Conservation (phyloP, 805 yeast genomes). For the Candida taoyuanica region DNA sequence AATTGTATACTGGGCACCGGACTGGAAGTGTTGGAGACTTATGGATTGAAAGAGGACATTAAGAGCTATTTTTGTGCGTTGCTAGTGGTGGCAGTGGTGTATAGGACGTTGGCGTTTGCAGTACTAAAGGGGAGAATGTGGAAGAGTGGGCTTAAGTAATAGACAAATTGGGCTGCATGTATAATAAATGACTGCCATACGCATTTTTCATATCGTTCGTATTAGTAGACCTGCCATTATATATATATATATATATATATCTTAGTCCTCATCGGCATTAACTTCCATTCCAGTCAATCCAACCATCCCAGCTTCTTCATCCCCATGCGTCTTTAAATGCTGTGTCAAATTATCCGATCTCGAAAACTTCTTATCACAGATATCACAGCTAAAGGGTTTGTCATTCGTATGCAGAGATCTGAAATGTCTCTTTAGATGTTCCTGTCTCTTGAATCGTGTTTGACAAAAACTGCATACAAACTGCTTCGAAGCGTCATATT, state of each 20-base stretch:
- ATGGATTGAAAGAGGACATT: constrained; percentile 33
- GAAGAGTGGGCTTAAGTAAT: no score
- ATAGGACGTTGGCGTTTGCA: constrained; percentile 29
- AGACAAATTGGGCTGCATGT: no score
- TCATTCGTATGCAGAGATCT: constrained; percentile 69
- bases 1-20: constrained; percentile 52
- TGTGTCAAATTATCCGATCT: constrained; percentile 63
- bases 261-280: no score
- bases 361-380: constrained; percentile 61
- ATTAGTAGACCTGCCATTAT: no score
- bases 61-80: constrained; percentile 35
- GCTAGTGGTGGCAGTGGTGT: constrained; percentile 36
- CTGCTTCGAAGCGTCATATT: constrained; percentile 51
- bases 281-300: no score
- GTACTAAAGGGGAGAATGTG: no score
- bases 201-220: no score
- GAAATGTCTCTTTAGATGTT: constrained; percentile 71
- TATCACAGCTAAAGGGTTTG: constrained; percentile 60
- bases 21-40: constrained; percentile 46
- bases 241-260: no score
- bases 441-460: constrained; percentile 68
- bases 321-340: constrained; percentile 54
- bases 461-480: constrained; percentile 62
- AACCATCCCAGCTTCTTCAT: no score
- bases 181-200: no score